A percentile compares a stretch with the other conserved stretches of the same genome.
Conservation (phyloP, 2,329 filamentous ascomycete genomes). For the Leptographium radiaticola region DNA sequence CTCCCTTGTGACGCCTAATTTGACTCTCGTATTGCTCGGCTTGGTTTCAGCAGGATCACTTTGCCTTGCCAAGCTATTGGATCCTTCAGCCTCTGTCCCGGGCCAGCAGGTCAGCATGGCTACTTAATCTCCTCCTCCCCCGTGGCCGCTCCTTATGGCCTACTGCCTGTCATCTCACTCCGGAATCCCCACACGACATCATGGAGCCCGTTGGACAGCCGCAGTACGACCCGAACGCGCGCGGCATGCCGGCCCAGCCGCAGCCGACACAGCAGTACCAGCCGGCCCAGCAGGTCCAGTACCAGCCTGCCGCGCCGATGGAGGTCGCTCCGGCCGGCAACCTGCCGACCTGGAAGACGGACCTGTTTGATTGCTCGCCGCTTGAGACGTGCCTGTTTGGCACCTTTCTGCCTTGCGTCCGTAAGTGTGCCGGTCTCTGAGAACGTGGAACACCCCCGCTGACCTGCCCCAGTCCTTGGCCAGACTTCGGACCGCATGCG, state of each 20-base stretch:
- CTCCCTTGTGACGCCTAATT: no score
- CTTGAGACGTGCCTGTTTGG: conserved; percentile 25
- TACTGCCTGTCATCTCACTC: no score
- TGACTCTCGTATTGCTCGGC: no score
- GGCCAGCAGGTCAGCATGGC: no score
- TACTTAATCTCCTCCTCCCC: no score
- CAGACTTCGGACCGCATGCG: conserved; percentile 30
- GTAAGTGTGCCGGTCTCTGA: conserved; percentile 18
- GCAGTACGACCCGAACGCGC: no score
- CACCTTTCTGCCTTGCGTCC: conserved; percentile 28
- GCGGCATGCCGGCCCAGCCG: background rate
- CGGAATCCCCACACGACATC: no score
- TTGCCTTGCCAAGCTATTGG: no score
- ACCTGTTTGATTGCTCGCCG: conserved; percentile 27
- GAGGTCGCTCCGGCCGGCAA: conserved; percentile 5
- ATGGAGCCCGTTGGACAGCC: background rate
- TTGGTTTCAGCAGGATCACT: no score
- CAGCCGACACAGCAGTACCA: background rate
- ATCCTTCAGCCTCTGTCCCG: no score
- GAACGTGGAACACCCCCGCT: background rate
- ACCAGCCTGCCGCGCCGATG: conserved; percentile 6
- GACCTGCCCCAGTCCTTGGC: conserved; percentile 23
- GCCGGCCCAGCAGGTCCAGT: background rate
- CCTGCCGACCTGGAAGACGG: conserved; percentile 21
- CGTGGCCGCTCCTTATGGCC: no score